Percentiles rank a stretch among this genome's conserved stretches.
Evolutionary conservation across 2,329 filamentous ascomycete genomes (phyloP).

Genomic region (Didymellaceae sp.): DNA sequence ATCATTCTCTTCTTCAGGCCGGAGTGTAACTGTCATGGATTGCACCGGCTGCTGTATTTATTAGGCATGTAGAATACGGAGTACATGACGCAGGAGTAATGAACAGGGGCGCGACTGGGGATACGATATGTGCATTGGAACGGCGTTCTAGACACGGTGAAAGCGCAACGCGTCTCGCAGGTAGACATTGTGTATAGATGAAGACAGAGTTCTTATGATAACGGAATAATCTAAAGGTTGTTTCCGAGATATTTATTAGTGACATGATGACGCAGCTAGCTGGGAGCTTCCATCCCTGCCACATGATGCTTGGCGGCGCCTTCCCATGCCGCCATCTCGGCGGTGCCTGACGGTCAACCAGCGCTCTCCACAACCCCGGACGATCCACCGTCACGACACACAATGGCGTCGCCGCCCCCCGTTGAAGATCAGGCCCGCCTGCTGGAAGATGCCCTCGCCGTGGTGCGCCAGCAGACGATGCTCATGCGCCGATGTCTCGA

Average conservation of each 20-base stretch:
- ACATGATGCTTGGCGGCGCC: constrained; percentile 27
- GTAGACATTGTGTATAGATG: constrained; percentile 5
- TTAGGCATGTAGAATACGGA: neutral
- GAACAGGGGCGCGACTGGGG: neutral
- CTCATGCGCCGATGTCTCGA: constrained; percentile 98
- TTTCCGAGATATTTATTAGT: too few species aligned
- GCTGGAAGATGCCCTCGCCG: constrained; percentile 94
- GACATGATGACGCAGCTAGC: constrained; percentile 38
- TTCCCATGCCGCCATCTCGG: constrained; percentile 30
- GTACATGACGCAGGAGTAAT: constrained; percentile 18
- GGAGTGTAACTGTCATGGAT: too few species aligned
- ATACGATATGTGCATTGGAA: constrained; percentile 19
- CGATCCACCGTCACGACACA: constrained; percentile 27
- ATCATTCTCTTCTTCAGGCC: too few species aligned
- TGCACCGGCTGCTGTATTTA: neutral
- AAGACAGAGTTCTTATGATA: too few species aligned
- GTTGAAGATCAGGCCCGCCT: constrained; percentile 75
- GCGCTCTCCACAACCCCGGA: constrained; percentile 40
- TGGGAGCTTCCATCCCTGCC: constrained; percentile 35
- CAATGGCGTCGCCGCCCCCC: constrained; percentile 57
- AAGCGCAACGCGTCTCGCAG: constrained; percentile 4
- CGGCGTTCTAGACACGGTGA: constrained; percentile 20
- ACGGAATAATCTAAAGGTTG: too few species aligned
- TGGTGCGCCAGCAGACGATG: constrained; percentile 95
- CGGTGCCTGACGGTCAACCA: constrained; percentile 30